These are phyloP conservation scores for Eragrostis curvula DNA, from an alignment of 176 grass and related monocot species.

Conservation along the genomic window DNA sequence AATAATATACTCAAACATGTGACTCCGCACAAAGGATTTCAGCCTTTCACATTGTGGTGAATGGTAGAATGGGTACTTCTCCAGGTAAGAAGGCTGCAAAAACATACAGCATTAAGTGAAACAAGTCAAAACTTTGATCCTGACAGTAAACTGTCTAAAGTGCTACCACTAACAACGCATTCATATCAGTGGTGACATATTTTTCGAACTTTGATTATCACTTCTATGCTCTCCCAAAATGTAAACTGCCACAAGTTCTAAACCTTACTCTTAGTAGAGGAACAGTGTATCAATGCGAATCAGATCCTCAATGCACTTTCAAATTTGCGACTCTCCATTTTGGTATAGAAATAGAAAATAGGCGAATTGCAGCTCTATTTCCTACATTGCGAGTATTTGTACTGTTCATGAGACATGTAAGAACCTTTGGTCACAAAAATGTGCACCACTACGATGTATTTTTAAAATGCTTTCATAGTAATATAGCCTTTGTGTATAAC, in stretches of 20 bases:
- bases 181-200: background rate
- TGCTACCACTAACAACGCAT: background rate
- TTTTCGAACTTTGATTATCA: background rate
- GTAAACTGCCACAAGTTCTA: background rate
- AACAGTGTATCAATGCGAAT: background rate
- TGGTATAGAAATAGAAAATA: background rate
- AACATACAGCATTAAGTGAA: constrained; percentile 47
- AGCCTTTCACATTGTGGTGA: constrained; percentile 67
- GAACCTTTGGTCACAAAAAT: background rate
- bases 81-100: constrained; percentile 92
- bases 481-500: background rate
- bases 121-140: constrained; percentile 15
- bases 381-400: constrained; percentile 1
- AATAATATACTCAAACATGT: constrained; percentile 74
- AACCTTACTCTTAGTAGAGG: background rate
- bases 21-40: constrained; percentile 81
- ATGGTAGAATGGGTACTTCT: constrained; percentile 85
- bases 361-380: background rate
- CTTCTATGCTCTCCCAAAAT: constrained; percentile 2
- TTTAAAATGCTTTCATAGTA: constrained; percentile 6
- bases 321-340: background rate
- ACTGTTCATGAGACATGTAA: background rate
- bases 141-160: background rate
- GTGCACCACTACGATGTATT: background rate
- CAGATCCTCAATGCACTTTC: background rate